These are phyloP conservation scores for Saposhnikovia divaricata DNA, from an alignment of 129 eudicot genomes.

Conservation along the genomic window DNA sequence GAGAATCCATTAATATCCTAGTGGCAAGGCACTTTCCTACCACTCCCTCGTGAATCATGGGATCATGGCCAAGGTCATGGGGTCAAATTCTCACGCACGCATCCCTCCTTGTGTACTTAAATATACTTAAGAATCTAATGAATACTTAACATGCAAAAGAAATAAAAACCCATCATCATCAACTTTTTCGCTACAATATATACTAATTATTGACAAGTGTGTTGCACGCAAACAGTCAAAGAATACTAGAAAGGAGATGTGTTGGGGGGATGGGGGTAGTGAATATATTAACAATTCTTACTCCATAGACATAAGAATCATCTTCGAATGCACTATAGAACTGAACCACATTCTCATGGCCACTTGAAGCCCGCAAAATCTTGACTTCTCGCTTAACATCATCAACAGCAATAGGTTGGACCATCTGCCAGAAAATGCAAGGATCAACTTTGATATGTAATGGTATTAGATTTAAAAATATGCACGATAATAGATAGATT, in stretches of 20 bases:
- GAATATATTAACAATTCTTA: constrained; percentile 36
- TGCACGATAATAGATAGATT: not conserved
- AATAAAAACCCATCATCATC: not conserved
- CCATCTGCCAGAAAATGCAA: constrained; percentile 51
- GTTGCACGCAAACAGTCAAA: not conserved
- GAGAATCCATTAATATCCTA: not conserved
- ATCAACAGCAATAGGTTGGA: no score
- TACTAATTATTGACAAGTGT: not conserved
- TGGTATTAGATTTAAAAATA: not conserved
- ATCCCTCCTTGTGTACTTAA: no score
- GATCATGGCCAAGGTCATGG: no score
- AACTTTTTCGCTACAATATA: not conserved
- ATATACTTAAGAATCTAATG: no score
- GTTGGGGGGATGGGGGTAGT: no score
- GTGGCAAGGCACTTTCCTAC: not conserved
- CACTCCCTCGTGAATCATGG: not conserved
- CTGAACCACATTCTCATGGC: constrained; percentile 96
- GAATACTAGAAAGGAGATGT: not conserved
- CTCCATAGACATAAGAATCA: constrained; percentile 92
- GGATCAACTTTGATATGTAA: not conserved
- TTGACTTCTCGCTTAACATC: constrained; percentile 94
- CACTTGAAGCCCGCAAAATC: constrained; percentile 77
- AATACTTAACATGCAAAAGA: not conserved
- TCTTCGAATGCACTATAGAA: constrained; percentile 84
- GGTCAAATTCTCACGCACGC: no score